Percentiles rank a stretch among this genome's conserved stretches.
phyloP scores from a whole-genome alignment of 805 yeast species.

The Sporopachydermia lactativora region DNA sequence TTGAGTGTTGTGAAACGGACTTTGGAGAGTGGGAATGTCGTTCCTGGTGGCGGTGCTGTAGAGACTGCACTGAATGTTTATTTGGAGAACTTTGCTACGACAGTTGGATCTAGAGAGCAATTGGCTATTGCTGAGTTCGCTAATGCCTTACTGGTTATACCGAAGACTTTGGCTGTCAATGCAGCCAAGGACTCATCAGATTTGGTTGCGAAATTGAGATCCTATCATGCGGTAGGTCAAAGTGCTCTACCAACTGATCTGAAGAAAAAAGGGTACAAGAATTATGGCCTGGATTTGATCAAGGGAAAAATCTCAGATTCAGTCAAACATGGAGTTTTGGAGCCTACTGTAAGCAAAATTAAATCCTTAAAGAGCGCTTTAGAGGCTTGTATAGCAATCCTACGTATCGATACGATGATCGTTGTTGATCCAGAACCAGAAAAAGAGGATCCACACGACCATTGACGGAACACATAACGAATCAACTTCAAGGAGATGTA shows the following conservation, averaged over 20 bases:
- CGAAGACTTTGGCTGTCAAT: constrained; percentile 91
- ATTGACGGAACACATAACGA: constrained; percentile 23
- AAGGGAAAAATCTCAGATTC: constrained; percentile 88
- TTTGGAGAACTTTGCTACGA: constrained; percentile 93
- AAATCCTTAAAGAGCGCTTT: constrained; percentile 89
- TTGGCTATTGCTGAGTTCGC: constrained; percentile 98
- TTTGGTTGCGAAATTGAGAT: constrained; percentile 84
- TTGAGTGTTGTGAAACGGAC: constrained; percentile 91
- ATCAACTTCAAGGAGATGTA: not conserved
- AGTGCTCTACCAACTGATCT: constrained; percentile 68
- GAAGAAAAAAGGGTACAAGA: constrained; percentile 74
- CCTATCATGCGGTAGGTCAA: constrained; percentile 94
- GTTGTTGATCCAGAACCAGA: constrained; percentile 93
- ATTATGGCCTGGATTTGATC: constrained; percentile 86
- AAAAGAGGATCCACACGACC: constrained; percentile 84
- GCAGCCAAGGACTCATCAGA: constrained; percentile 97
- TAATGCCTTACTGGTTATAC: constrained; percentile 73
- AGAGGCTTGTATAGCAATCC: constrained; percentile 95
- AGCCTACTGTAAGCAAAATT: constrained; percentile 88
- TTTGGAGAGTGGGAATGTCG: constrained; percentile 84
- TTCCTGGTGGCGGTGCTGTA: constrained; percentile 99
- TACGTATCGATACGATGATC: constrained; percentile 97
- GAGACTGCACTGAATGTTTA: constrained; percentile 92
- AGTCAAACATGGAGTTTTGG: constrained; percentile 73
- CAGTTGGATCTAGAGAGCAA: constrained; percentile 95